Evolutionary conservation across 2,329 filamentous ascomycete genomes (phyloP).

Genomic region (Metarhizium guizhouense): DNA sequence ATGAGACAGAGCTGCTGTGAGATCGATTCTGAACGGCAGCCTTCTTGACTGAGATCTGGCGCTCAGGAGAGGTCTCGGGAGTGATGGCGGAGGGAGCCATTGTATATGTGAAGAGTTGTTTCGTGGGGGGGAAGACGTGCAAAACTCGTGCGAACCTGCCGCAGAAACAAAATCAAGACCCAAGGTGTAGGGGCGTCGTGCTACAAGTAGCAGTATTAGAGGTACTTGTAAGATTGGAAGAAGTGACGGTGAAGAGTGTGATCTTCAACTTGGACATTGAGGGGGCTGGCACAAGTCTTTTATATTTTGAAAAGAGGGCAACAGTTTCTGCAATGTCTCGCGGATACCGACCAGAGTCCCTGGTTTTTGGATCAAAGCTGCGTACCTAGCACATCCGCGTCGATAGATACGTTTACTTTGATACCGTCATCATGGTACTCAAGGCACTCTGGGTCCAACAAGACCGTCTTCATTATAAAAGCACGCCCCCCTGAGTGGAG

Average conservation of each 20-base stretch:
- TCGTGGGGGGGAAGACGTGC: neutral
- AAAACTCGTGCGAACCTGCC: neutral
- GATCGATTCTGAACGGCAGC: constrained; percentile 11
- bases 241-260: neutral
- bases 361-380: neutral
- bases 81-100: constrained; percentile 28
- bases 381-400: neutral
- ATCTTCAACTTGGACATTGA: neutral
- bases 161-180: neutral
- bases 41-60: constrained; percentile 21
- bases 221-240: neutral
- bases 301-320: neutral
- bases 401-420: neutral
- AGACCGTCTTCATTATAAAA: neutral
- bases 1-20: constrained; percentile 17
- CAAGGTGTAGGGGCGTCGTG: neutral
- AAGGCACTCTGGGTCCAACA: neutral
- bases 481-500: neutral
- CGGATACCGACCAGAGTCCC: neutral
- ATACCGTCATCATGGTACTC: neutral
- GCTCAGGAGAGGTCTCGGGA: constrained; percentile 24
- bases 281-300: neutral
- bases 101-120: constrained; percentile 6
- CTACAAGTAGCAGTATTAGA: neutral
- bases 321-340: neutral